These are phyloP conservation scores for Trifolium subterraneum DNA, from an alignment of 306 rosid species.

Conservation along the genomic window DNA sequence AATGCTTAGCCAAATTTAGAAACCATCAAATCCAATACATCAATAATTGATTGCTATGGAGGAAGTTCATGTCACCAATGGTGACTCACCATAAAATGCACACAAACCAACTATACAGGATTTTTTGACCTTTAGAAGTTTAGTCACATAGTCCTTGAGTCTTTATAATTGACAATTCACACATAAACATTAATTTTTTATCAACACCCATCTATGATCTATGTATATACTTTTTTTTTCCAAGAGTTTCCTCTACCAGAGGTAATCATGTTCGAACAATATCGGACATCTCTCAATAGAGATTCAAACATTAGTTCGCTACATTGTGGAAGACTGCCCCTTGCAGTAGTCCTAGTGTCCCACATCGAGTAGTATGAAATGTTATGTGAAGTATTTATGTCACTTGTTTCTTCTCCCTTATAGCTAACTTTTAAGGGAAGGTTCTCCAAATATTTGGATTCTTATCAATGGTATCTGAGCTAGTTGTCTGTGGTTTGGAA, in stretches of 20 bases:
- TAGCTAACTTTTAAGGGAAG: too few relatives aligned
- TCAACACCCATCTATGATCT: neutral
- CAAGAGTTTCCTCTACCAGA: neutral
- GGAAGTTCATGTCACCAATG: constrained; percentile 16
- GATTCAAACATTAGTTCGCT: too few relatives aligned
- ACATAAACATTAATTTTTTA: too few relatives aligned
- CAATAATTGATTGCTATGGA: constrained; percentile 33
- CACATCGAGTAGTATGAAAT: too few relatives aligned
- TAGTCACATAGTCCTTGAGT: neutral
- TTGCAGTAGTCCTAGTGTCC: too few relatives aligned
- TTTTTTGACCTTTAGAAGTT: neutral
- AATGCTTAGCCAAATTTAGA: constrained; percentile 31
- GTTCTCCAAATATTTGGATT: too few relatives aligned
- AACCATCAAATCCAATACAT: constrained; percentile 19
- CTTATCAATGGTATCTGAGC: too few relatives aligned
- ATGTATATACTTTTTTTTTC: too few relatives aligned
- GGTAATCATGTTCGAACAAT: neutral
- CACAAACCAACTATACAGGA: constrained; percentile 5
- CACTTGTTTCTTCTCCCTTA: too few relatives aligned
- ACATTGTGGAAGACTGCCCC: too few relatives aligned
- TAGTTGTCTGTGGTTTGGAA: neutral
- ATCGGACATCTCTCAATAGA: too few relatives aligned
- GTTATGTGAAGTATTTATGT: too few relatives aligned
- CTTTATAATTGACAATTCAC: neutral
- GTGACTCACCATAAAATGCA: constrained; percentile 16